Evolutionary conservation across 768 basidiomycete species (phyloP).

Genomic region (Tricholoma bakamatsutake): DNA sequence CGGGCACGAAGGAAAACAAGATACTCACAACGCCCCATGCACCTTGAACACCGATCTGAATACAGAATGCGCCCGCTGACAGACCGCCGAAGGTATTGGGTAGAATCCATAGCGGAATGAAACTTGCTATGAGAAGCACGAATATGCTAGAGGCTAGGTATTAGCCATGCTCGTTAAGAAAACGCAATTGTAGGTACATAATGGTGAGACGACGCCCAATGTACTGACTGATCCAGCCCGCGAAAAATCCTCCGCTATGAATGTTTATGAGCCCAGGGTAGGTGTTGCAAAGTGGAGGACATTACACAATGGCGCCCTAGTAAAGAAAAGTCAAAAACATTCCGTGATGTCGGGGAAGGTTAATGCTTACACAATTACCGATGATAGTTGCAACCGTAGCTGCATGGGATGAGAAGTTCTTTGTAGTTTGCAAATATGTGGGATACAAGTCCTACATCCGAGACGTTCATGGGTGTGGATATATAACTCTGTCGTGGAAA

Average conservation of each 20-base stretch:
- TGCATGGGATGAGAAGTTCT: slow-evolving; percentile 39
- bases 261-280: neutral
- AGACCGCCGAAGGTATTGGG: slow-evolving; percentile 62
- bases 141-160: slow-evolving; percentile 32
- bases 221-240: slow-evolving; percentile 11
- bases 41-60: slow-evolving; percentile 84
- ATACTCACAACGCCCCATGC: slow-evolving; percentile 77
- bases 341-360: neutral
- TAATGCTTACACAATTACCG: slow-evolving; percentile 36
- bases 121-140: slow-evolving; percentile 46
- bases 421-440: slow-evolving; percentile 48
- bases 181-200: neutral
- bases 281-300: neutral
- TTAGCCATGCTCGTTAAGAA: neutral
- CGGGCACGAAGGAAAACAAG: neutral
- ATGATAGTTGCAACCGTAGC: slow-evolving; percentile 64
- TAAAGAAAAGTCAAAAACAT: neutral
- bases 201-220: slow-evolving; percentile 11
- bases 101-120: slow-evolving; percentile 79
- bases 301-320: slow-evolving; percentile 10
- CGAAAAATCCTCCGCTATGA: slow-evolving; percentile 8
- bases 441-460: slow-evolving; percentile 46
- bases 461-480: neutral
- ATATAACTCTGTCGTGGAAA: neutral
- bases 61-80: slow-evolving; percentile 76